Base-by-base conservation (phyloP, 805 yeast genomes). In the Starmerella stellata region DNA sequence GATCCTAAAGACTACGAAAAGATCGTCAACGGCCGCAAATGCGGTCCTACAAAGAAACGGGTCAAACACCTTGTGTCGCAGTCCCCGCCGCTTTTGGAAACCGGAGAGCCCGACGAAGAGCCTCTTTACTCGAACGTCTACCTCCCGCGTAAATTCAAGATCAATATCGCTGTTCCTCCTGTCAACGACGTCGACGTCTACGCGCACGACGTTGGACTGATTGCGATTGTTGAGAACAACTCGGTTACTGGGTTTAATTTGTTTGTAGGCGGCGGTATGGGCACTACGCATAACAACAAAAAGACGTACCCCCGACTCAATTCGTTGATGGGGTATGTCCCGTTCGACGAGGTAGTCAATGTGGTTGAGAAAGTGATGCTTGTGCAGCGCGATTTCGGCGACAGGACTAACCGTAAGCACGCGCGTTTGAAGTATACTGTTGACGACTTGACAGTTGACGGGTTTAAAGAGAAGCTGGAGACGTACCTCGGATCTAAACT, bases 181-280 rank as follows among this genome's bases (percentile, higher is more conserved):
- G 82, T 70, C 61, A 87, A 87, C 56, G 96, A 87, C 60, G 94
- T 87, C 38, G 96, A 87, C 62, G 95, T 82, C 7, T 87, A 80
- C 64, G 93, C 93, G 8, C 90, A 82, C 57, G 96, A 87, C 62
- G 74, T 87, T 50, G 96, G 96, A 49, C 67, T 87, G 49, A 72
- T 87, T 57, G 83, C 95, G 24, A 83, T 87, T 53, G 74, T 82
- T 34, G 54, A 50, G 21, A 58, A 61, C 35, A 68, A 74, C 52
- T 61, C 67, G 39, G 66, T 70, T 16, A 71, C 78, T 34, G 96
- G 96, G 41, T 87, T 72, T 68, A 87, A 87, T 53, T 72, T 87
- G 38, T 69, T 78, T 44, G 93, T 77, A 47, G 96, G 96, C 60
- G 96, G 96, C 64, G 96, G 96, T 68, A 87, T 87, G 96, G 96